phyloP scores from a whole-genome alignment of 140 eudicot species.

The Flaveria floridana region DNA sequence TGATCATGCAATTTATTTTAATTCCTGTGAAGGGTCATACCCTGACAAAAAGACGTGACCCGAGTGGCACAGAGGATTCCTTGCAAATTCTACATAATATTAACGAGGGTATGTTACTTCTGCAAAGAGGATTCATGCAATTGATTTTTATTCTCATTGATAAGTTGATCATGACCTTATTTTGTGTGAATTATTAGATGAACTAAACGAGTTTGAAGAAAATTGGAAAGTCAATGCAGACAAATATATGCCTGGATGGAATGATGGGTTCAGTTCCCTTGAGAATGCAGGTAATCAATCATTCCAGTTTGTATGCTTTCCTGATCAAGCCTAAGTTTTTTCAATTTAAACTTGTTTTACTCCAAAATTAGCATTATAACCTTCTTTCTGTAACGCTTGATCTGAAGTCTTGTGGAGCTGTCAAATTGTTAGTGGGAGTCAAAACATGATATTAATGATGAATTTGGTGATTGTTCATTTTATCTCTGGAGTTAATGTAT shows the following conservation, averaged over 20 bases:
- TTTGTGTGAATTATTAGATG: conserved; percentile 41
- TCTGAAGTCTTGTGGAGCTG: background rate
- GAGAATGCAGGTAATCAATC: conserved; percentile 47
- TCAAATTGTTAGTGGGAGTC: background rate
- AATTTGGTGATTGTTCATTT: background rate
- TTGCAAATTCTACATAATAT: conserved; percentile 64
- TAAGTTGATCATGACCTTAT: conserved; percentile 14
- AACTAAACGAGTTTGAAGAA: conserved; percentile 51
- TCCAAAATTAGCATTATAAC: background rate
- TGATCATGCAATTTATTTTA: background rate
- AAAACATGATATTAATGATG: background rate
- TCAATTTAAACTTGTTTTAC: background rate
- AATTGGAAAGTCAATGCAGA: conserved; percentile 62
- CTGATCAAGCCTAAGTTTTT: background rate
- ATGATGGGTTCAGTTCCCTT: conserved; percentile 49
- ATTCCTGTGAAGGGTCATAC: conserved; percentile 61
- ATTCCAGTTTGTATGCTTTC: background rate
- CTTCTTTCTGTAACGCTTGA: background rate
- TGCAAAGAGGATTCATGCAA: background rate
- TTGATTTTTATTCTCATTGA: background rate
- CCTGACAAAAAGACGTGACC: conserved; percentile 43
- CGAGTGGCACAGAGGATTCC: conserved; percentile 52
- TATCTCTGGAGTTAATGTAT: background rate
- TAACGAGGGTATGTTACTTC: conserved; percentile 46
- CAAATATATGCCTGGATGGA: conserved; percentile 57